A percentile compares a stretch with the other conserved stretches of the same genome.
Conservation (phyloP, 2,329 filamentous ascomycete genomes). For the Exophiala sp. region DNA sequence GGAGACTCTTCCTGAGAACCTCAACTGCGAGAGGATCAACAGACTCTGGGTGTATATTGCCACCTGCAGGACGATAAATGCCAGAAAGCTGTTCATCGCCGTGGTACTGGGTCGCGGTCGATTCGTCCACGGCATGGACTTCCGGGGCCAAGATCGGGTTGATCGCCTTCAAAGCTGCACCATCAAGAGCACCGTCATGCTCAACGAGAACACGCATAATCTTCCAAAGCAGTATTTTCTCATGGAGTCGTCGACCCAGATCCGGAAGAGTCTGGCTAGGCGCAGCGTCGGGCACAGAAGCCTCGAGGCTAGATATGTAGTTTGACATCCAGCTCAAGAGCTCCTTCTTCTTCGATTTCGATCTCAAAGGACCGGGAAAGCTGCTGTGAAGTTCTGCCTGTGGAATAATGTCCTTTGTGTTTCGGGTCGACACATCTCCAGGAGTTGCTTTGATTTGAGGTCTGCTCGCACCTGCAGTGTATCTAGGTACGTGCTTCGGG, state of each 20-base stretch:
- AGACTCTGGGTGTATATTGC: slow-evolving; percentile 54
- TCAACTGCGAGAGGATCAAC: slow-evolving; percentile 65
- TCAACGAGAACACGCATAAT: slow-evolving; percentile 76
- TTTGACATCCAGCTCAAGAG: slow-evolving; percentile 70
- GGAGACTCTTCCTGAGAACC: slow-evolving; percentile 64
- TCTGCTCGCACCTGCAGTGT: slow-evolving; percentile 63
- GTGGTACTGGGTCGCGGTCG: slow-evolving; percentile 31
- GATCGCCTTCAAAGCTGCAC: slow-evolving; percentile 66
- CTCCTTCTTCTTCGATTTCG: slow-evolving; percentile 95
- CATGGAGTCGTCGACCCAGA: slow-evolving; percentile 62
- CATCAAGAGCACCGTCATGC: slow-evolving; percentile 74
- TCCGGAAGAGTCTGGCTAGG: slow-evolving; percentile 44
- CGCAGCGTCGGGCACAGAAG: slow-evolving; percentile 32
- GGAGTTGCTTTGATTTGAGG: slow-evolving; percentile 77
- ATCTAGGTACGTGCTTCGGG: slow-evolving; percentile 81
- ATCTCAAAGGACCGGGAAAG: slow-evolving; percentile 84
- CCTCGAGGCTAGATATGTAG: slow-evolving; percentile 70
- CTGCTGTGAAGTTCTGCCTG: slow-evolving; percentile 66
- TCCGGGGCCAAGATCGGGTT: slow-evolving; percentile 66
- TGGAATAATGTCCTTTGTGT: slow-evolving; percentile 66
- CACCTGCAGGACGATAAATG: slow-evolving; percentile 35
- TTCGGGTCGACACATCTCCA: slow-evolving; percentile 74
- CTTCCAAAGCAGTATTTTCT: slow-evolving; percentile 82
- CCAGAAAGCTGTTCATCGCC: slow-evolving; percentile 39
- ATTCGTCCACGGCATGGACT: slow-evolving; percentile 23